A percentile compares a stretch with the other conserved stretches of the same genome.
Evolutionary conservation across 208 protist genomes (phyloP).

Genomic region (Strigomonas oncopelti): DNA sequence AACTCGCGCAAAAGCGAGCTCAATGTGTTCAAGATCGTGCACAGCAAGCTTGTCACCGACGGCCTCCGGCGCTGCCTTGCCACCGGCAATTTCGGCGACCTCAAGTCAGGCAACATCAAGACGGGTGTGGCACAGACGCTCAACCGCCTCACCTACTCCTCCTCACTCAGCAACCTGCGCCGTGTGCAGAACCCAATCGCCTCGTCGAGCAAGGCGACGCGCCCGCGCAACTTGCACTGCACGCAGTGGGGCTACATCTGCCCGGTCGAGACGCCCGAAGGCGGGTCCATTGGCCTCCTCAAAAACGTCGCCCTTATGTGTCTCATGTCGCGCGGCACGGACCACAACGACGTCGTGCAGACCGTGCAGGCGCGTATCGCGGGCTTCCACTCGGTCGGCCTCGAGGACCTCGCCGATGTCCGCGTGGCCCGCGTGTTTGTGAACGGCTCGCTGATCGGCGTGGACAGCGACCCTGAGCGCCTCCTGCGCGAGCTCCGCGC

Average conservation of each 20-base stretch:
- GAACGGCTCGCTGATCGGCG: conserved; percentile 77
- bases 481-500: conserved; percentile 71
- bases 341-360: conserved; percentile 82
- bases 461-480: conserved; percentile 73
- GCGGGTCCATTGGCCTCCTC: conserved; percentile 98
- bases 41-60: conserved; percentile 95
- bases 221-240: conserved; percentile 94
- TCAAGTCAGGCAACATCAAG: conserved; percentile 97
- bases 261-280: conserved; percentile 99
- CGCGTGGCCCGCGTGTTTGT: conserved; percentile 71
- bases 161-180: conserved; percentile 97
- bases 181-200: conserved; percentile 98
- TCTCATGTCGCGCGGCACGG: conserved; percentile 97
- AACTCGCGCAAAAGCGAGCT: conserved; percentile 50
- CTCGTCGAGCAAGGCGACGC: conserved; percentile 98
- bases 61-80: conserved; percentile 96
- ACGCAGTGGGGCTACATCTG: conserved; percentile 99
- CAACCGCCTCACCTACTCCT: conserved; percentile 97
- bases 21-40: conserved; percentile 86
- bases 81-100: conserved; percentile 98
- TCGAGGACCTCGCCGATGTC: conserved; percentile 73
- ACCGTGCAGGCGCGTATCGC: conserved; percentile 65
- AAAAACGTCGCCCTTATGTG: conserved; percentile 99
- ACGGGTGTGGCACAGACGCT: conserved; percentile 96
- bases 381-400: conserved; percentile 68